Conservation (phyloP, 768 basidiomycete species). For the Infundibulicybe gibba region DNA sequence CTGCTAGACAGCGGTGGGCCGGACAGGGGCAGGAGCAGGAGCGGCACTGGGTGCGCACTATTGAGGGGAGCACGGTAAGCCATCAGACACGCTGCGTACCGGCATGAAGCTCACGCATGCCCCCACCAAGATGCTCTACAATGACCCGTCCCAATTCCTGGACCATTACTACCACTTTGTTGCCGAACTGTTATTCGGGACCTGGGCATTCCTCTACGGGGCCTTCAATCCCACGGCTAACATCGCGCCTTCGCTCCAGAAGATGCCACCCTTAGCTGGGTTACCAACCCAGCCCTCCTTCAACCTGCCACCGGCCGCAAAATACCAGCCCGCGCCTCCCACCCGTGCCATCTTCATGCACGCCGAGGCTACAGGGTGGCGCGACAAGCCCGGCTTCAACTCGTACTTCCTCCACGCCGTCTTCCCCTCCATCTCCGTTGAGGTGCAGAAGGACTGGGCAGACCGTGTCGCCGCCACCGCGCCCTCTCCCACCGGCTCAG, state of each 20-base stretch:
- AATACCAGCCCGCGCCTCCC: conserved; percentile 6
- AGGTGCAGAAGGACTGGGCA: conserved; percentile 66
- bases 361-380: conserved; percentile 55
- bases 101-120: neutral
- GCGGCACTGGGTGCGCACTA: conserved; percentile 54
- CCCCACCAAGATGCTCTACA: conserved; percentile 46
- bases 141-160: conserved; percentile 77
- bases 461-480: conserved; percentile 46
- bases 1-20: conserved; percentile 65
- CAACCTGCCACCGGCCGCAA: conserved; percentile 12
- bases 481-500: conserved; percentile 4
- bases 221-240: conserved; percentile 27
- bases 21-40: conserved; percentile 21
- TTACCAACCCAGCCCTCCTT: too few relatives aligned
- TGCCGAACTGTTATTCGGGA: conserved; percentile 75
- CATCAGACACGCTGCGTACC: too few relatives aligned
- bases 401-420: conserved; percentile 70
- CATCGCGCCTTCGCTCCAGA: conserved; percentile 9
- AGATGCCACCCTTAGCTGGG: conserved; percentile 38
- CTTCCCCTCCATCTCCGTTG: conserved; percentile 68
- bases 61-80: conserved; percentile 70
- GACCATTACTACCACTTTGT: conserved; percentile 86
- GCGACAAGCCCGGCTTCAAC: conserved; percentile 78
- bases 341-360: conserved; percentile 69
- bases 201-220: conserved; percentile 72